Evolutionary conservation across 345 rosid genomes (phyloP).

Genomic region (Isatis tinctoria): DNA sequence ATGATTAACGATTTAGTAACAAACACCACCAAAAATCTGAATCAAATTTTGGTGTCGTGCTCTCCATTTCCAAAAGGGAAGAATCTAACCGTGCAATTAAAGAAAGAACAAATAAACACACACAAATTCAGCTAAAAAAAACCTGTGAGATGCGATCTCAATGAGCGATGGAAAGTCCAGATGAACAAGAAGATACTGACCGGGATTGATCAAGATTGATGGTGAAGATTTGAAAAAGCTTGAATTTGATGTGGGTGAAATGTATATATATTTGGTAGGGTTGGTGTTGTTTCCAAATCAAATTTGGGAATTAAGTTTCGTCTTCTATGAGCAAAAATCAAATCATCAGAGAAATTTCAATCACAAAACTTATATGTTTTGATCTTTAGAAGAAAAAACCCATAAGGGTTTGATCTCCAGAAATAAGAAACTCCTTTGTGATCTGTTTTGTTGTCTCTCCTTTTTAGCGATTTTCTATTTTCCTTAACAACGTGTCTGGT

Average conservation of each 20-base stretch:
- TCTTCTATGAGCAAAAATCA: not conserved
- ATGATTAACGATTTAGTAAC: not conserved
- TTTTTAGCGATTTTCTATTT: conserved; percentile 17
- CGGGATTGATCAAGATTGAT: not conserved
- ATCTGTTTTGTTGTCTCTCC: conserved; percentile 6
- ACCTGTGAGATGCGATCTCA: not conserved
- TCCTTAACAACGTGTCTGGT: conserved; percentile 16
- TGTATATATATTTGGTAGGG: not conserved
- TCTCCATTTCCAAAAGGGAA: not conserved
- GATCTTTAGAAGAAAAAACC: not conserved
- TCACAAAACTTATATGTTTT: conserved; percentile 1
- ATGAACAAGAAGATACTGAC: conserved; percentile 1
- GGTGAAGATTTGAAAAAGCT: not conserved
- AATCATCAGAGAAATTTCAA: not conserved
- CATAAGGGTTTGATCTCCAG: not conserved
- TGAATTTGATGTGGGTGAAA: conserved; percentile 6
- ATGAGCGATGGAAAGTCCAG: not conserved
- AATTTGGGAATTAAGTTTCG: not conserved
- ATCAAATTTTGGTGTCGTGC: not conserved
- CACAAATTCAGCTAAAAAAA: too few species aligned
- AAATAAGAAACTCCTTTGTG: conserved; percentile 3
- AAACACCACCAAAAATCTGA: not conserved
- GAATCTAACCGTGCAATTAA: not conserved
- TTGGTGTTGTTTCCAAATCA: conserved; percentile 17
- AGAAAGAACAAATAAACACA: not conserved